These are phyloP conservation scores for Neurospora africana DNA, from an alignment of 495 filamentous ascomycete species.

Conservation along the genomic window DNA sequence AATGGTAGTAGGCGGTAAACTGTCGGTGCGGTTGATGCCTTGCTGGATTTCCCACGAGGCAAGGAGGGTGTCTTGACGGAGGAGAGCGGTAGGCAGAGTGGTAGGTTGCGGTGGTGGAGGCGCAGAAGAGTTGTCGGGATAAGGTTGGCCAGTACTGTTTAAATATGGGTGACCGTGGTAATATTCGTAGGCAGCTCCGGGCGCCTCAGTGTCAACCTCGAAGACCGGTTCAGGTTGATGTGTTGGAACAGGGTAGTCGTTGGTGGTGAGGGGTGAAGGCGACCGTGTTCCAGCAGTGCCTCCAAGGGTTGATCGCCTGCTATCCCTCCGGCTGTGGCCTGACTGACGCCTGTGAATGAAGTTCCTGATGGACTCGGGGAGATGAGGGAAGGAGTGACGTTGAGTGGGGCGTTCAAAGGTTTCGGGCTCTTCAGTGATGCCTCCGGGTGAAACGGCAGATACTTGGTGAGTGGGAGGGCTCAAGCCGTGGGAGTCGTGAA, in stretches of 20 bases:
- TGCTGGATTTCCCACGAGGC: background rate
- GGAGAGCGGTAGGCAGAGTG: slow-evolving; percentile 4
- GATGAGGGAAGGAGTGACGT: slow-evolving; percentile 9
- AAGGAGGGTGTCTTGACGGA: background rate
- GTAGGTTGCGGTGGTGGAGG: slow-evolving; percentile 1
- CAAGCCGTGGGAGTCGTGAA: slow-evolving; percentile 16
- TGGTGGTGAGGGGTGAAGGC: slow-evolving; percentile 12
- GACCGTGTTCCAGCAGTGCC: slow-evolving; percentile 16
- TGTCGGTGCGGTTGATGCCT: slow-evolving; percentile 17
- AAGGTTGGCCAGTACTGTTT: background rate
- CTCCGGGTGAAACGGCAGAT: slow-evolving; percentile 12
- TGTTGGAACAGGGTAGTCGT: background rate
- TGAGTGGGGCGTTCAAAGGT: slow-evolving; percentile 11
- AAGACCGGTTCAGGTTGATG: slow-evolving; percentile 7
- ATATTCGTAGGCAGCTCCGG: slow-evolving; percentile 21
- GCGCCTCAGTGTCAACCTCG: slow-evolving; percentile 17
- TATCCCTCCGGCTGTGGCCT: slow-evolving; percentile 15
- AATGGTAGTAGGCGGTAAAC: slow-evolving; percentile 19
- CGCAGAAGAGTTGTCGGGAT: background rate
- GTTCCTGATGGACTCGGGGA: slow-evolving; percentile 15
- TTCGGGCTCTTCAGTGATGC: slow-evolving; percentile 24
- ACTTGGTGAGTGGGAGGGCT: slow-evolving; percentile 15
- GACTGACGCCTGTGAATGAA: slow-evolving; percentile 13
- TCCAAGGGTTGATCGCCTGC: slow-evolving; percentile 16
- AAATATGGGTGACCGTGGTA: slow-evolving; percentile 19